These are phyloP conservation scores for Davidsoniella virescens DNA, from an alignment of 2,329 filamentous ascomycete species.

Conservation along the genomic window DNA sequence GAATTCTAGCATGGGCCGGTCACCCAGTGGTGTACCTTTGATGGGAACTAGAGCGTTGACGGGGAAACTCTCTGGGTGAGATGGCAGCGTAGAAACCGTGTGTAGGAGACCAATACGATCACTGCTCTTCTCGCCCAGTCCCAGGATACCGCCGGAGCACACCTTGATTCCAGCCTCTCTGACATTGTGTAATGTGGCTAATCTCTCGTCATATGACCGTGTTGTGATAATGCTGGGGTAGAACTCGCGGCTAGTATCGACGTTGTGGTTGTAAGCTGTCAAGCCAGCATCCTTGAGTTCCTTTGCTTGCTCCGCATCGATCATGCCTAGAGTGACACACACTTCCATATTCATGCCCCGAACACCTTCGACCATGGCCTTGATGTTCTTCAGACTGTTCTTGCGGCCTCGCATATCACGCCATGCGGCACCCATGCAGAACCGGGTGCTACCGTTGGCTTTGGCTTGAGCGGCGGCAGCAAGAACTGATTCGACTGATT, in stretches of 20 bases:
- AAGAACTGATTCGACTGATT: constrained; percentile 65
- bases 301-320: constrained; percentile 62
- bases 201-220: constrained; percentile 69
- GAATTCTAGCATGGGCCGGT: constrained; percentile 56
- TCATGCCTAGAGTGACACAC: constrained; percentile 90
- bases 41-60: constrained; percentile 86
- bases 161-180: constrained; percentile 78
- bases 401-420: constrained; percentile 85
- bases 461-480: constrained; percentile 61
- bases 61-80: constrained; percentile 78
- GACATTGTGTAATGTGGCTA: constrained; percentile 64
- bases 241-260: constrained; percentile 79
- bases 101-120: constrained; percentile 74
- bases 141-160: constrained; percentile 78
- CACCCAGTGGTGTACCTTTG: constrained; percentile 71
- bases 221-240: constrained; percentile 80
- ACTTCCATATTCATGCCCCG: constrained; percentile 72
- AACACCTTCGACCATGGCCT: constrained; percentile 71
- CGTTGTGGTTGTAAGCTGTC: constrained; percentile 88
- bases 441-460: constrained; percentile 71
- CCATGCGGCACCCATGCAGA: constrained; percentile 94
- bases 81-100: constrained; percentile 64
- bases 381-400: constrained; percentile 67
- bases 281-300: constrained; percentile 71
- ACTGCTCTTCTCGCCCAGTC: constrained; percentile 60